Evolutionary conservation across 2,329 filamentous ascomycete species (phyloP), one percentile per base, ranked within the genome.

Genomic region (Nakataea oryzae): DNA sequence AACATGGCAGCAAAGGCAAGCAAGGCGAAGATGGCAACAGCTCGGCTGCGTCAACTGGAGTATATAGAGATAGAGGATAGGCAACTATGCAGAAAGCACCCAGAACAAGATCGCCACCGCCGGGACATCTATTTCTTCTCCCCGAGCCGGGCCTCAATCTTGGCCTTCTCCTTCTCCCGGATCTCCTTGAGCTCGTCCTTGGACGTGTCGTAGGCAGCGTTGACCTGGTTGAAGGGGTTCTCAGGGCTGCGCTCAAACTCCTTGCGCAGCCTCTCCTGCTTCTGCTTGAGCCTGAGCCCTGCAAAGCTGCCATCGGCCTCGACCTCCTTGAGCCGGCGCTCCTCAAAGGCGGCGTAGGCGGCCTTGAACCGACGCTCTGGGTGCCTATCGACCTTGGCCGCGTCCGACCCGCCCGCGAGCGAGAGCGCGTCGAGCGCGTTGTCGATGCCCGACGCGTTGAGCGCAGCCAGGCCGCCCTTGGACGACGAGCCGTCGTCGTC

Each of bases 241-340:
- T 97, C 93, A 1, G 90, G 88, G 70, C 89, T 90, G 80, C 91
- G 96, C 75, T 96, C 89, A 74, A 97, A 99, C 78, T 97, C 95
- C 80, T 96, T 96, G 65, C 84, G 77, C 67, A 96, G 90, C 71
- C 87, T 81, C 66, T 93, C 89, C 70, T 93, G 87, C 75, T 90
- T 88, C 82, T 97, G 93, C 68, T 96, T 85, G 68, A 90, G 80
- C 63, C 93, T 81, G 71, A 97, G 74, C 0, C 91, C 91, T 63
- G 88, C 74, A 26, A 81, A 82, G 67, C 78, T 86, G 61, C 88
- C 89, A 74, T 97, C 92, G 62, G 84, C 78, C 71, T 93, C 90
- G 83, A 97, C 91, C 81, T 97, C 92, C 2, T 85, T 81, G 67
- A 97, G 77, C 62, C 93, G 80, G 29, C 89, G 79, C 75, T 93